These are phyloP conservation scores for Neospora caninum DNA, from an alignment of 169 alveolate species.

Conservation along the genomic window DNA sequence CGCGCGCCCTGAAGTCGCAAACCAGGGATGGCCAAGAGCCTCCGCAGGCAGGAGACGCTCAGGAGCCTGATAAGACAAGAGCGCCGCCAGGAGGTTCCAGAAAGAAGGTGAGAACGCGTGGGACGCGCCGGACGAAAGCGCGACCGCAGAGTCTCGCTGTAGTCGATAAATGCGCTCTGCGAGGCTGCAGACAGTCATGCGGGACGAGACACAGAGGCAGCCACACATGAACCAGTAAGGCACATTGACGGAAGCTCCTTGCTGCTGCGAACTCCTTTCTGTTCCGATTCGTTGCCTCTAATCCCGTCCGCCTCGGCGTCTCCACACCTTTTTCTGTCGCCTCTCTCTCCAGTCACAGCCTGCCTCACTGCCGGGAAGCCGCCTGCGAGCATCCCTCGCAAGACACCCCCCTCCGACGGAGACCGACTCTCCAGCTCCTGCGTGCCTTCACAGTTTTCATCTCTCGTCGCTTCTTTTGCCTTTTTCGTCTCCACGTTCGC, in stretches of 20 bases:
- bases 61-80: conserved; percentile 44
- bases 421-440: too few relatives aligned
- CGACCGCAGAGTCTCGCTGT: not conserved
- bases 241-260: too few relatives aligned
- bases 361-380: too few relatives aligned
- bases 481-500: not conserved
- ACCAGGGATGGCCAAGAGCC: conserved; percentile 62
- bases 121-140: not conserved
- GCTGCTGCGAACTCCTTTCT: too few relatives aligned
- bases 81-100: conserved; percentile 44
- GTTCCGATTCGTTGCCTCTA: too few relatives aligned
- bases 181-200: not conserved
- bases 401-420: too few relatives aligned
- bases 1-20: not conserved
- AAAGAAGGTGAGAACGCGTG: not conserved
- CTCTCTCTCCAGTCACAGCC: not conserved
- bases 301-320: not conserved
- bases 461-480: not conserved
- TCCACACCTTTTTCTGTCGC: not conserved
- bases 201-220: not conserved
- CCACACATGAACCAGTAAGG: not conserved
- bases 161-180: not conserved
- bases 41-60: conserved; percentile 56
- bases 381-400: too few relatives aligned
- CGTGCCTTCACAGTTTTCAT: not conserved